phyloP scores from a whole-genome alignment of 768 basidiomycete genomes.

The Phanerodontia chrysosporium region DNA sequence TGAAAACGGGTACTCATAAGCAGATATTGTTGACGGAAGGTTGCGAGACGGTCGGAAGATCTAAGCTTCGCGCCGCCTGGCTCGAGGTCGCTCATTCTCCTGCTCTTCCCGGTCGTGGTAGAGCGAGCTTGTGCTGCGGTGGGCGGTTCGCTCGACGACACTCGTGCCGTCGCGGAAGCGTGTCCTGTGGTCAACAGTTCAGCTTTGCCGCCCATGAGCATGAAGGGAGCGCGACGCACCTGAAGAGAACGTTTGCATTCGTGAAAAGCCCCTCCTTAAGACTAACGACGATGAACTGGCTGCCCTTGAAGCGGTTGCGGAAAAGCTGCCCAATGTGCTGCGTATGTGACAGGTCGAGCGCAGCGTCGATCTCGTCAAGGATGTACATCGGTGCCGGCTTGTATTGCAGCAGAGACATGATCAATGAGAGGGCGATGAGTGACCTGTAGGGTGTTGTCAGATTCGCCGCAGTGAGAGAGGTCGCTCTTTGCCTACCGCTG shows the following conservation, averaged over 20 bases:
- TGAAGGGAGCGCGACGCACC: constrained; percentile 21
- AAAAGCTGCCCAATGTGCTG: constrained; percentile 99
- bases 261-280: constrained; percentile 97
- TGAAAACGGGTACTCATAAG: not conserved
- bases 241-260: constrained; percentile 95
- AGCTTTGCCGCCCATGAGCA: no score
- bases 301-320: constrained; percentile 93
- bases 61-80: not conserved
- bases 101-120: constrained; percentile 20
- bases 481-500: constrained; percentile 61
- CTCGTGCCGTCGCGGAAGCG: constrained; percentile 93
- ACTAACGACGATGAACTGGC: constrained; percentile 96
- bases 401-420: constrained; percentile 99
- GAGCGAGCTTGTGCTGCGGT: constrained; percentile 50
- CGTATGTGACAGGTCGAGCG: constrained; percentile 91
- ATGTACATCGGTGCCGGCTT: constrained; percentile 99
- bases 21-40: not conserved
- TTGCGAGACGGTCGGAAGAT: not conserved
- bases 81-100: not conserved
- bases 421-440: constrained; percentile 93
- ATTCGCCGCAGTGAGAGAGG: not conserved
- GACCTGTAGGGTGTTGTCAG: constrained; percentile 50
- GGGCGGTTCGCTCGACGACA: constrained; percentile 77
- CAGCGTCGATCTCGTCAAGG: constrained; percentile 97
- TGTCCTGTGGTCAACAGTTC: constrained; percentile 35